Evolutionary conservation across 345 rosid species (phyloP).

Genomic region (Abelmoschus esculentus): DNA sequence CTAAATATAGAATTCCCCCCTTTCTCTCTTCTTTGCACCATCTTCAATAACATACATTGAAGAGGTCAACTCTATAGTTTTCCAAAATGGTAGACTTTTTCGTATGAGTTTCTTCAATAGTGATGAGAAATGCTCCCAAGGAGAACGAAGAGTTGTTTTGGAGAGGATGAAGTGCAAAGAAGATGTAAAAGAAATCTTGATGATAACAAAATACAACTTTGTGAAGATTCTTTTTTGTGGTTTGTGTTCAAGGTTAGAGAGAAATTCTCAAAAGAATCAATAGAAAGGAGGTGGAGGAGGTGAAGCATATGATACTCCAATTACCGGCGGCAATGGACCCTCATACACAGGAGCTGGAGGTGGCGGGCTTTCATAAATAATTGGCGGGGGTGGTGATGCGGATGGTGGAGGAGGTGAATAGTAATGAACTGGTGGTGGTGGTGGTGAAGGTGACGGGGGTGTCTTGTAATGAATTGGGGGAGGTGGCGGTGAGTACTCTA

Average conservation of each 20-base stretch:
- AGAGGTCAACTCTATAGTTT: too few relatives aligned
- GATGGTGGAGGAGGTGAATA: conserved; percentile 21
- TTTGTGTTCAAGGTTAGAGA: conserved; percentile 26
- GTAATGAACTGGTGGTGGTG: conserved; percentile 16
- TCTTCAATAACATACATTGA: too few relatives aligned
- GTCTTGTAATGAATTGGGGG: conserved; percentile 21
- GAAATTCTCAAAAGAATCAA: conserved; percentile 66
- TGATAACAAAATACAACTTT: conserved; percentile 1
- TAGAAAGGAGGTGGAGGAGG: conserved; percentile 98
- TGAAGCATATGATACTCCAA: conserved; percentile 79
- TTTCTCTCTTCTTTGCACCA: conserved; percentile 6
- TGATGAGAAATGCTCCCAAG: conserved; percentile 42
- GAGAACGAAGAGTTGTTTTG: conserved; percentile 10
- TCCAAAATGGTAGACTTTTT: conserved; percentile 8
- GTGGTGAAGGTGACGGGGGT: conserved; percentile 12
- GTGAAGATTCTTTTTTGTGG: neutral
- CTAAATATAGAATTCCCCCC: conserved; percentile 44
- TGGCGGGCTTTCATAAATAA: conserved; percentile 54
- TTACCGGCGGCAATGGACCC: conserved; percentile 85
- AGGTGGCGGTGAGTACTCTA: conserved; percentile 12
- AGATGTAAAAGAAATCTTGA: neutral
- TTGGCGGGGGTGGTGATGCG: conserved; percentile 75
- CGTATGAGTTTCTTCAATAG: conserved; percentile 19
- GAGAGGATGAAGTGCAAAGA: conserved; percentile 24
- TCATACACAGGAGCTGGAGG: conserved; percentile 87